Conservation (phyloP, 1,284 basidiomycete species). For the Polyporus tsugae region DNA sequence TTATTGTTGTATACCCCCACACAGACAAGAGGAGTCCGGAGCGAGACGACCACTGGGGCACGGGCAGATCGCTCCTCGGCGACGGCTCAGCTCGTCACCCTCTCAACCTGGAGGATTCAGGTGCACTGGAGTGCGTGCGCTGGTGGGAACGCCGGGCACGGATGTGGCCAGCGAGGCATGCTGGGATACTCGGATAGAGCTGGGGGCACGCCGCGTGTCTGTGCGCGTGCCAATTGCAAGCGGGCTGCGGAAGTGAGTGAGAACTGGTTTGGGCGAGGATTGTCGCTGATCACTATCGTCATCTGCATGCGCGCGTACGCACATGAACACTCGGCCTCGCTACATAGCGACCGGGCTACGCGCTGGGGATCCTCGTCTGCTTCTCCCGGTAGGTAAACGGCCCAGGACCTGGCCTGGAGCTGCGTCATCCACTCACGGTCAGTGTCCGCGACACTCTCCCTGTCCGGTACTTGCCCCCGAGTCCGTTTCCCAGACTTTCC, state of each 20-base stretch:
- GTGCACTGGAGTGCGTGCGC: no score
- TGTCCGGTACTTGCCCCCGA: background rate
- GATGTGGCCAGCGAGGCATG: background rate
- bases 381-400: background rate
- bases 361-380: conserved; percentile 5
- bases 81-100: background rate
- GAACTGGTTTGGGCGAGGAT: conserved; percentile 3
- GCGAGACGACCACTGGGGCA: background rate
- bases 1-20: background rate
- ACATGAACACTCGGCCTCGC: background rate
- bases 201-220: background rate
- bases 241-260: background rate
- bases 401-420: background rate
- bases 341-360: background rate
- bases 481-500: background rate
- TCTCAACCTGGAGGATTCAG: background rate
- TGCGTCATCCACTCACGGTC: background rate
- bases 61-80: background rate
- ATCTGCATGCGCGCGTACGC: background rate
- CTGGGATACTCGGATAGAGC: background rate
- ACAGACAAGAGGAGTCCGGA: background rate
- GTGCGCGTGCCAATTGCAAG: background rate
- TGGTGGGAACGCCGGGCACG: background rate
- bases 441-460: no score
- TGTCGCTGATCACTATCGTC: conserved; percentile 10